These are phyloP conservation scores for Ambrosia trifida DNA, from an alignment of 129 eudicot genomes.

Conservation along the genomic window DNA sequence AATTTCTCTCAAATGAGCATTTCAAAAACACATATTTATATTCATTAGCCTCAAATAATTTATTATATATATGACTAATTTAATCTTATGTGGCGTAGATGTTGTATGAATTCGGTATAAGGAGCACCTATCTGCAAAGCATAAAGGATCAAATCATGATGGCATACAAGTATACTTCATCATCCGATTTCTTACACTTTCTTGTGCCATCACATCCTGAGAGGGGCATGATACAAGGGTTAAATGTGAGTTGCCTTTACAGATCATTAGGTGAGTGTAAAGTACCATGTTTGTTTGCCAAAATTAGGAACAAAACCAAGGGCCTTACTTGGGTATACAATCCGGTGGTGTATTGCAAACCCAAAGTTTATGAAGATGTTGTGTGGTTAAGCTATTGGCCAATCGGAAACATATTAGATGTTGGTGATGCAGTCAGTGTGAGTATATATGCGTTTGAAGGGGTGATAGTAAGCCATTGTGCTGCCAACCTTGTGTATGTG, in stretches of 20 bases:
- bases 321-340: constrained; percentile 19
- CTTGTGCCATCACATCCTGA: background rate
- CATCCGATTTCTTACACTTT: constrained; percentile 7
- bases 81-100: background rate
- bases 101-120: too few species aligned
- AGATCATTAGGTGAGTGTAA: background rate
- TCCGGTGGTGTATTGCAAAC: constrained; percentile 7
- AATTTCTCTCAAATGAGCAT: background rate
- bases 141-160: background rate
- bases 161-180: background rate
- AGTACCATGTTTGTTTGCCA: background rate
- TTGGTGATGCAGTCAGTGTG: constrained; percentile 18
- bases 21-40: background rate
- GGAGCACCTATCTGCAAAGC: background rate
- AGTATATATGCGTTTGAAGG: background rate
- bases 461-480: background rate
- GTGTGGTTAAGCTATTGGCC: background rate
- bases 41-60: background rate
- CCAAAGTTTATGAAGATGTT: constrained; percentile 9
- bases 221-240: background rate
- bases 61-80: background rate
- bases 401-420: background rate
- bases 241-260: background rate
- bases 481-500: constrained; percentile 20
- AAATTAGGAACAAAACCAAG: constrained; percentile 14